A percentile compares a stretch with the other conserved stretches of the same genome.
These are phyloP conservation scores for Pseudopyricularia javanii DNA, from an alignment of 2,329 filamentous ascomycete species.

Conservation along the genomic window DNA sequence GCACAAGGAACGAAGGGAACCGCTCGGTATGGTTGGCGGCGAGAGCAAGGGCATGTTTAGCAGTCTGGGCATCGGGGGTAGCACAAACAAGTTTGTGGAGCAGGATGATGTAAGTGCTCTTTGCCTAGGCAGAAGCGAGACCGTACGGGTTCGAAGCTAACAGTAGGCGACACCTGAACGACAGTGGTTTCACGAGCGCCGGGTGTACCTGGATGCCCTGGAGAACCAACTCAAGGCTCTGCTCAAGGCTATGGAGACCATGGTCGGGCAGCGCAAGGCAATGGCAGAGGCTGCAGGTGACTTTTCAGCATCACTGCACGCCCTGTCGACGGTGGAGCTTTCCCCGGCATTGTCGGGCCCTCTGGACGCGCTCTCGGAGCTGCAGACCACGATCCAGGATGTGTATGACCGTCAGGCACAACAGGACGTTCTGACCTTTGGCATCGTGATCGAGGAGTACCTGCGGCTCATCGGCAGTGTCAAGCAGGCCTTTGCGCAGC, in stretches of 20 bases:
- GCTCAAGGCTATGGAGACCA: conserved; percentile 86
- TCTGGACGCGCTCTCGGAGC: conserved; percentile 79
- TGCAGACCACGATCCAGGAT: conserved; percentile 88
- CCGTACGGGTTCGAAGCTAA: not conserved
- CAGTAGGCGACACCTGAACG: conserved; percentile 1
- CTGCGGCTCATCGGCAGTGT: conserved; percentile 91
- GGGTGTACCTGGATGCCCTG: conserved; percentile 85
- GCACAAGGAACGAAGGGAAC: conserved; percentile 89
- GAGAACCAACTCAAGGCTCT: conserved; percentile 84
- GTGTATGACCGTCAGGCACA: conserved; percentile 94
- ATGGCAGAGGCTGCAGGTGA: conserved; percentile 89
- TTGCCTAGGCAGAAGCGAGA: not conserved
- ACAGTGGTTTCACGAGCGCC: conserved; percentile 95
- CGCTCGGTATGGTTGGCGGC: conserved; percentile 44
- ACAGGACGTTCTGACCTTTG: conserved; percentile 90
- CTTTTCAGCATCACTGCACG: conserved; percentile 86
- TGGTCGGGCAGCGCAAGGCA: conserved; percentile 83
- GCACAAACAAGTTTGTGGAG: conserved; percentile 86
- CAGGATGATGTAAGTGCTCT: conserved; percentile 70
- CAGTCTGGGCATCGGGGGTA: conserved; percentile 62
- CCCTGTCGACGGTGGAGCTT: conserved; percentile 82
- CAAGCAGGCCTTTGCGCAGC: conserved; percentile 82
- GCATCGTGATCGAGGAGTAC: conserved; percentile 97
- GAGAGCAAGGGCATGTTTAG: conserved; percentile 93
- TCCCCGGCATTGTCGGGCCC: conserved; percentile 80